Evolutionary conservation across 2,329 filamentous ascomycete genomes (phyloP), one percentile per base, ranked within the genome.

Genomic region (Exophiala xenobiotica): DNA sequence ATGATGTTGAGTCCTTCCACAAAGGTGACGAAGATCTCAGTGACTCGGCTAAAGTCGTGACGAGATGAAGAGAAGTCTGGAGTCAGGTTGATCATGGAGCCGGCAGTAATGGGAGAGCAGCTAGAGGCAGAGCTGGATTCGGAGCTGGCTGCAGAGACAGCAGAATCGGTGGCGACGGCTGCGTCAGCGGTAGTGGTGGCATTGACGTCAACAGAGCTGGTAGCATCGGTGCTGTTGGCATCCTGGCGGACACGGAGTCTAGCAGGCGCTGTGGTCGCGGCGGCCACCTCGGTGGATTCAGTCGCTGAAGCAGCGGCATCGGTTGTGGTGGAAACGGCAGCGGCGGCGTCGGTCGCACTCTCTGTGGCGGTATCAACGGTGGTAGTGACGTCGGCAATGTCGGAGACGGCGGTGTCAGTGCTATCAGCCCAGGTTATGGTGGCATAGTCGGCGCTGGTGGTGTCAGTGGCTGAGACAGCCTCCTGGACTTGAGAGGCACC

Each of bases 1-100:
- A 58, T 49, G 42, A 61, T 43, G 16, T 54, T 48, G 14, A 62
- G 44, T n/a, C 60, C 60, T 9, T 57, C 48, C 29, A 62, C 46
- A 41, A 61, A 61, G 24, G 60, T 61, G 19, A 60, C 53, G 35
- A 57, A 62, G 27, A 56, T 22, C n/a, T 45, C 9, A 7, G 26
- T 35, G 19, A 54, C 29, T 14, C 31, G 19, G 23, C 46, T 48
- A 42, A 58, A 53, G 37, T 58, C 49, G 9, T 47, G 24, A 5
- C 22, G 38, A 5, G 55, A 55, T 16, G 49, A 9, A 59, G 55
- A 44, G 42, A 55, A 55, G 56, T 59, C 33, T 18, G 57, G 52
- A 18, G 49, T 31, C 37, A 64, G 58, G 16, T 52, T 46, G 8
- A 63, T 41, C 14, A 48, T 46, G 9, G 53, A 19, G n/a, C 52